phyloP scores from a whole-genome alignment of 2,329 filamentous ascomycete species.

The Epichloe aotearoae region DNA sequence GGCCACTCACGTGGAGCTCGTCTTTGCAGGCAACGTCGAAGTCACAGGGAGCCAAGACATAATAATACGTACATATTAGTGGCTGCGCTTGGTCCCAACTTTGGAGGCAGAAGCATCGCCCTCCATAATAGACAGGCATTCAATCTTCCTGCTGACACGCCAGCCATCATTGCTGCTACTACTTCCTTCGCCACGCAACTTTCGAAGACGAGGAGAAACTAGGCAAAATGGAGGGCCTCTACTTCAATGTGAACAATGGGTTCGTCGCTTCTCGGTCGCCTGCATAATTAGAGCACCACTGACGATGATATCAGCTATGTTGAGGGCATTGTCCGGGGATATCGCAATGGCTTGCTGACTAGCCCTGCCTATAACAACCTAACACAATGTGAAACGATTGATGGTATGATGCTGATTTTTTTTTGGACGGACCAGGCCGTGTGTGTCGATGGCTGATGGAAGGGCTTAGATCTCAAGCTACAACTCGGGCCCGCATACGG shows the following conservation, averaged over 20 bases:
- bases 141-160: not conserved
- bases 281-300: conserved; percentile 14
- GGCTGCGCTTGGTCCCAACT: not conserved
- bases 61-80: not conserved
- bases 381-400: conserved; percentile 94
- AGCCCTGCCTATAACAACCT: conserved; percentile 86
- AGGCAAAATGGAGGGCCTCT: conserved; percentile 67
- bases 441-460: not conserved
- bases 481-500: conserved; percentile 94
- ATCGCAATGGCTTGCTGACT: conserved; percentile 86
- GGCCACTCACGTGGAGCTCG: conserved; percentile 11
- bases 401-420: conserved; percentile 42
- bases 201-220: not conserved
- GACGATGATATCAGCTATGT: conserved; percentile 55
- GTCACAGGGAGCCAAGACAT: not conserved
- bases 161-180: not conserved
- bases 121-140: too few species aligned
- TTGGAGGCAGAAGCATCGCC: not conserved
- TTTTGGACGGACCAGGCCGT: not conserved
- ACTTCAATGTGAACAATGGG: conserved; percentile 92
- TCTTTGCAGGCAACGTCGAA: not conserved
- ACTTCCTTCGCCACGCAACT: not conserved
- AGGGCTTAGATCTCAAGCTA: conserved; percentile 75
- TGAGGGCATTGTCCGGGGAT: conserved; percentile 93
- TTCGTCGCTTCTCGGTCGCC: conserved; percentile 27